Conservation (phyloP, 2,329 filamentous ascomycete genomes). For the Parastagonospora nodorum region DNA sequence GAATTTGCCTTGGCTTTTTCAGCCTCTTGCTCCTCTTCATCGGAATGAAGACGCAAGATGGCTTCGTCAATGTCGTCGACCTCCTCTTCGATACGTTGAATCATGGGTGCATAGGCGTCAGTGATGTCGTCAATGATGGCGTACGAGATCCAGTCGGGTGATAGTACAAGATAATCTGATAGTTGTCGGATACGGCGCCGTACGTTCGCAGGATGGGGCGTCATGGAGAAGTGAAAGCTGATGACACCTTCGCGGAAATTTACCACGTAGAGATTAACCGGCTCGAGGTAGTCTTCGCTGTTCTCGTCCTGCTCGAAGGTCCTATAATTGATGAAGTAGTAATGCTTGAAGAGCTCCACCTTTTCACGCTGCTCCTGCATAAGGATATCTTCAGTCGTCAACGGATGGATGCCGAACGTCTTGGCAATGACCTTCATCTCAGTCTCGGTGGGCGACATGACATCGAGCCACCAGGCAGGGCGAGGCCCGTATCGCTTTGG, state of each 20-base stretch:
- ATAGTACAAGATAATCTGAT: constrained; percentile 89
- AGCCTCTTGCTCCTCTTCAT: constrained; percentile 43
- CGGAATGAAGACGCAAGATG: constrained; percentile 80
- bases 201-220: constrained; percentile 94
- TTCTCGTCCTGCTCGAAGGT: constrained; percentile 94
- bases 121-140: constrained; percentile 98
- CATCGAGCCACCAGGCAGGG: constrained; percentile 96
- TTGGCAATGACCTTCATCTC: constrained; percentile 96
- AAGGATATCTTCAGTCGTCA: constrained; percentile 96
- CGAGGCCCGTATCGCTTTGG: constrained; percentile 68
- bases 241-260: constrained; percentile 96
- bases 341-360: constrained; percentile 94
- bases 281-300: constrained; percentile 88
- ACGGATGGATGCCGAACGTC: constrained; percentile 91
- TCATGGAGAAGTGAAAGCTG: constrained; percentile 96
- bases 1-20: constrained; percentile 30
- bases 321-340: constrained; percentile 98
- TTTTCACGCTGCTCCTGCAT: constrained; percentile 97
- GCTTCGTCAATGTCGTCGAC: constrained; percentile 96
- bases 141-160: constrained; percentile 97
- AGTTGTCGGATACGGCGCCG: constrained; percentile 90
- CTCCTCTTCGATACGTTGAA: constrained; percentile 91
- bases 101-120: constrained; percentile 90
- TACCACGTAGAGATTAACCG: constrained; percentile 96
- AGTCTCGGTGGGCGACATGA: constrained; percentile 85